Evolutionary conservation across 768 basidiomycete genomes (phyloP).

Genomic region (Tricholoma flavovirens): DNA sequence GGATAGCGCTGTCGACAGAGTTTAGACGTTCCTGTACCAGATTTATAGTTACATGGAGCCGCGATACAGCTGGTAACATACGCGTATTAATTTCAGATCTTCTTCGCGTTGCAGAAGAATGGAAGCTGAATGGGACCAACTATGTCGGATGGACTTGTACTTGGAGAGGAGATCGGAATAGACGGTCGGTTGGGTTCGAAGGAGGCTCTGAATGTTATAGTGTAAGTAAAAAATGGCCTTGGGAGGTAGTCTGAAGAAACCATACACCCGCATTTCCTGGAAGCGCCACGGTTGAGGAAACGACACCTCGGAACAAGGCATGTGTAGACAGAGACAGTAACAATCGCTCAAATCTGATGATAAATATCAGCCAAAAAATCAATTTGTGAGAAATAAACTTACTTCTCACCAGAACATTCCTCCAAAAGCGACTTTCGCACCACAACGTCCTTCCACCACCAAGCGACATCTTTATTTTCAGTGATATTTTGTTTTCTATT

Average conservation of each 20-base stretch:
- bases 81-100: slow-evolving; percentile 26
- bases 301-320: slow-evolving; percentile 32
- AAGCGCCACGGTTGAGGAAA: slow-evolving; percentile 5
- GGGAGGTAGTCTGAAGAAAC: slow-evolving; percentile 4
- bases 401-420: slow-evolving; percentile 50
- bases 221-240: not conserved
- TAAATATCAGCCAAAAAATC: not conserved
- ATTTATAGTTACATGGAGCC: not conserved
- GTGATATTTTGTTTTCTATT: slow-evolving; percentile 6
- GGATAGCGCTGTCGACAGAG: not conserved
- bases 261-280: slow-evolving; percentile 13
- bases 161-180: slow-evolving; percentile 30
- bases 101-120: slow-evolving; percentile 26
- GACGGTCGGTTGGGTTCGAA: slow-evolving; percentile 26
- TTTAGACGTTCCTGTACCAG: slow-evolving; percentile 5
- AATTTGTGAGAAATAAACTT: slow-evolving; percentile 6
- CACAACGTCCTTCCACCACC: slow-evolving; percentile 57
- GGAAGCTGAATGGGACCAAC: slow-evolving; percentile 35
- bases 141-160: slow-evolving; percentile 24
- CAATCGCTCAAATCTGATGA: slow-evolving; percentile 44
- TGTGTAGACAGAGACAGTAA: slow-evolving; percentile 49
- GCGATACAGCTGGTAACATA: slow-evolving; percentile 8
- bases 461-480: slow-evolving; percentile 15
- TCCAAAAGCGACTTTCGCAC: slow-evolving; percentile 52
- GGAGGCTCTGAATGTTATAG: slow-evolving; percentile 15